Evolutionary conservation across 75 land plant species (phyloP), one percentile per base, ranked within the genome.

Genomic region (Pinus tabuliformis): DNA sequence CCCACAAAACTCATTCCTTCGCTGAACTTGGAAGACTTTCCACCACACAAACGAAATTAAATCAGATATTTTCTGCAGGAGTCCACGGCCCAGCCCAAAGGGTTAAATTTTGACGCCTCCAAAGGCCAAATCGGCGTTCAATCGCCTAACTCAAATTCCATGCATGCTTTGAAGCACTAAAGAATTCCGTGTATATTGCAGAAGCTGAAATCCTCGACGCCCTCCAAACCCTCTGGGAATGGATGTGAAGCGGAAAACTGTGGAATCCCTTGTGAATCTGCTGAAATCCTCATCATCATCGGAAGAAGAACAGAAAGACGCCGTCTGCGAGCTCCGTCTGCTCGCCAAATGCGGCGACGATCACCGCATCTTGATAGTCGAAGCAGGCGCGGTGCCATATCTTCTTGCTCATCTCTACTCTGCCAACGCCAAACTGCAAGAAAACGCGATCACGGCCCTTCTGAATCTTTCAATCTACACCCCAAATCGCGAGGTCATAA

Each of bases 381-480:
- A 83, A 2, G 87, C 87, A 56, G 91, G 87, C 68, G 93, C 89
- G 28, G 72, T 93, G n/a, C 89, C 95, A 3, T 75, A 78, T 59
- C 85, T 93, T 20, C n/a, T 89, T 11, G 75, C 79, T 11, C 70
- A 76, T 12, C 84, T 84, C 6, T 80, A 78, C 68, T 37, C 86
- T 11, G 28, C 39, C 11, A 70, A 84, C 12, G 74, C 59, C 11
- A 9, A 71, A 22, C 13, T 62, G 45, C 92, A 90, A 73, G 90
- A 85, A 77, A 82, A 92, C 82, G 91, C 96, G 66, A 79, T 90
- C 75, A 90, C 98, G 62, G 74, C 89, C 39, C 83, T 95, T 49
- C 80, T 91, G 39, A 95, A 95, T 82, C 83, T 95, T 75, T 93
- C 98, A 36, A 89, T 93, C 36, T 72, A 85, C 68, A 37, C 61